phyloP scores from a whole-genome alignment of 1,139 yeast genomes.

The Lodderomyces margitis region DNA sequence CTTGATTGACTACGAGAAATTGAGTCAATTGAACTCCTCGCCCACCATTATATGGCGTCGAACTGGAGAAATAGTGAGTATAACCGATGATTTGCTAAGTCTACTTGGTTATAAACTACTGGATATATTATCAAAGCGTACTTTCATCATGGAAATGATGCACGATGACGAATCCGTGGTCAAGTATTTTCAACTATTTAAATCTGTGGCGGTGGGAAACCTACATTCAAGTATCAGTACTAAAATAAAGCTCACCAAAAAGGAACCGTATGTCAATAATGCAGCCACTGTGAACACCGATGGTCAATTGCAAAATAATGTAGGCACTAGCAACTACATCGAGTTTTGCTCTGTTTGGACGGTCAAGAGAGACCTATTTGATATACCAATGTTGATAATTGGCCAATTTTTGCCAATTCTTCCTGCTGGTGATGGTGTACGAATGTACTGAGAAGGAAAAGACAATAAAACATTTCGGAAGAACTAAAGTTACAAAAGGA shows the following conservation, averaged over 20 bases:
- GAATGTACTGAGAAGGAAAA: constrained; percentile 29
- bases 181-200: constrained; percentile 43
- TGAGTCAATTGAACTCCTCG: constrained; percentile 56
- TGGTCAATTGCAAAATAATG: constrained; percentile 6
- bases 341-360: constrained; percentile 64
- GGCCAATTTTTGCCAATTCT: constrained; percentile 49
- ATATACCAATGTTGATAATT: constrained; percentile 65
- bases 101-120: constrained; percentile 55
- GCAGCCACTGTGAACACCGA: not conserved
- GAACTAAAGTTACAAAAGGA: not conserved
- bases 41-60: constrained; percentile 79
- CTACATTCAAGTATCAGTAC: constrained; percentile 33
- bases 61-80: constrained; percentile 72
- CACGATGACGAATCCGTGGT: constrained; percentile 47
- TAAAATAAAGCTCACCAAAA: constrained; percentile 12
- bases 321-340: constrained; percentile 27
- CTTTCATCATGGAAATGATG: constrained; percentile 52
- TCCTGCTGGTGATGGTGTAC: constrained; percentile 39
- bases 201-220: constrained; percentile 51
- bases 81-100: constrained; percentile 64
- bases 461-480: not conserved
- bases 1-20: constrained; percentile 60
- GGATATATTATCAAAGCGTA: constrained; percentile 50
- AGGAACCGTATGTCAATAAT: constrained; percentile 4
- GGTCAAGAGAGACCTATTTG: constrained; percentile 81